phyloP scores from a whole-genome alignment of 768 basidiomycete species.

The Lactifluus subvellereus region DNA sequence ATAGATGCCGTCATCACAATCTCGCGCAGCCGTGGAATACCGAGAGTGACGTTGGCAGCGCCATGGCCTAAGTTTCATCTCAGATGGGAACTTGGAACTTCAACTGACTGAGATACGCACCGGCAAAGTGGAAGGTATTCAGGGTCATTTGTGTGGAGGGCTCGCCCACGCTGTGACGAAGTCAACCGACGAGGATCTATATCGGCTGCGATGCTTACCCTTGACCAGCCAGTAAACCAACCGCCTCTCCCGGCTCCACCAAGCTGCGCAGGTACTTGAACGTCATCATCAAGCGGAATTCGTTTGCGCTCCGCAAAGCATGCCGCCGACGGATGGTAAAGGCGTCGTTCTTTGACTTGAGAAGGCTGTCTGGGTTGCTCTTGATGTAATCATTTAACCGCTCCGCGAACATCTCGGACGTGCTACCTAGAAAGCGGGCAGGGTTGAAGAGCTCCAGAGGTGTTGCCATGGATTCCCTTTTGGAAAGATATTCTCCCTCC shows the following conservation, averaged over 20 bases:
- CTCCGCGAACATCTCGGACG: slow-evolving; percentile 86
- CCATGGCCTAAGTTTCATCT: slow-evolving; percentile 71
- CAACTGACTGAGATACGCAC: slow-evolving; percentile 36
- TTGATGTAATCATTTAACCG: slow-evolving; percentile 75
- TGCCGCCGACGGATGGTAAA: slow-evolving; percentile 42
- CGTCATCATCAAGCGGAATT: slow-evolving; percentile 82
- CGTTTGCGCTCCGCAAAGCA: slow-evolving; percentile 41
- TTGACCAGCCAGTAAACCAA: slow-evolving; percentile 93
- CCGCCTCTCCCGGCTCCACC: slow-evolving; percentile 98
- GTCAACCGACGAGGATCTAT: background rate
- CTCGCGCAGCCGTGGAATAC: slow-evolving; percentile 97
- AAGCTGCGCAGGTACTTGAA: slow-evolving; percentile 90
- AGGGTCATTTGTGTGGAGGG: slow-evolving; percentile 99
- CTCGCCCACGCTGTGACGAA: slow-evolving; percentile 74
- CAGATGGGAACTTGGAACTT: slow-evolving; percentile 15
- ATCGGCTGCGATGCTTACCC: slow-evolving; percentile 52
- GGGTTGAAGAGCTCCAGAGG: slow-evolving; percentile 73
- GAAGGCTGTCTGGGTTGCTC: slow-evolving; percentile 55
- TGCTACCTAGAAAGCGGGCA: slow-evolving; percentile 74
- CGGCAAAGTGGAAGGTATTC: slow-evolving; percentile 99
- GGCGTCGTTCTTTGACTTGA: slow-evolving; percentile 40
- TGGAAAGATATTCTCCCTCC: slow-evolving; percentile 39
- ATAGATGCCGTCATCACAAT: slow-evolving; percentile 98
- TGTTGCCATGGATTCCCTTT: slow-evolving; percentile 62
- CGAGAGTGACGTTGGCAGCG: slow-evolving; percentile 97